These are phyloP conservation scores for Aspergillus nidulans DNA, from an alignment of 495 filamentous ascomycete genomes.

Conservation along the genomic window DNA sequence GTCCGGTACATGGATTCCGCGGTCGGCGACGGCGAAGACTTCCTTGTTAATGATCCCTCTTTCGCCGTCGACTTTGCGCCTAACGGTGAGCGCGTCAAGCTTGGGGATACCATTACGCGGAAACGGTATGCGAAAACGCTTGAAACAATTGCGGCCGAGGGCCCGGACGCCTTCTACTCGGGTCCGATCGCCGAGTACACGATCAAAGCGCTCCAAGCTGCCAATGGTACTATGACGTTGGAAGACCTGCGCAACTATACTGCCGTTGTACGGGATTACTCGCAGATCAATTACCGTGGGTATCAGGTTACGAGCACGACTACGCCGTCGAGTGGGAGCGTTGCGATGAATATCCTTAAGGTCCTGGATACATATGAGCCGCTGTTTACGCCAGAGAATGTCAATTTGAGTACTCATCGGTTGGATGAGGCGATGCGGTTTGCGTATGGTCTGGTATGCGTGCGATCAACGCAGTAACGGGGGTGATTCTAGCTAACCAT, in stretches of 20 bases:
- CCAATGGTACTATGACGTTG: slow-evolving; percentile 79
- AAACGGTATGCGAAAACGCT: slow-evolving; percentile 76
- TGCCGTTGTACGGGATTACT: slow-evolving; percentile 54
- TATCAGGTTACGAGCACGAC: slow-evolving; percentile 63
- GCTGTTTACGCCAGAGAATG: slow-evolving; percentile 47
- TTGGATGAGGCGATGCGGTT: slow-evolving; percentile 85
- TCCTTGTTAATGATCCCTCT: slow-evolving; percentile 64
- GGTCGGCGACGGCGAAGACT: slow-evolving; percentile 43
- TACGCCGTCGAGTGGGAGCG: slow-evolving; percentile 69
- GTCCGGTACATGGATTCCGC: slow-evolving; percentile 61
- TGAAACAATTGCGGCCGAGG: slow-evolving; percentile 64
- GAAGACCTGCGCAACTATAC: slow-evolving; percentile 69
- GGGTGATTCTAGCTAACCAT: slow-evolving; percentile 1
- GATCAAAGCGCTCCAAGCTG: slow-evolving; percentile 56
- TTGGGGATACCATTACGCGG: slow-evolving; percentile 74
- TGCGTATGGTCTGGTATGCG: slow-evolving; percentile 64
- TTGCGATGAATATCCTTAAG: slow-evolving; percentile 70
- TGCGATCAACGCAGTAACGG: not conserved
- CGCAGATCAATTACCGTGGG: slow-evolving; percentile 66
- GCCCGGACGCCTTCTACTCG: slow-evolving; percentile 70
- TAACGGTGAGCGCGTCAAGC: slow-evolving; percentile 60
- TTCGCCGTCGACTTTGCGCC: slow-evolving; percentile 91
- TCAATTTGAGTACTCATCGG: slow-evolving; percentile 69
- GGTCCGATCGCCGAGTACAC: slow-evolving; percentile 71
- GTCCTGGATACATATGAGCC: slow-evolving; percentile 67